Percentiles rank a stretch among this genome's conserved stretches.
Conservation (phyloP, 2,329 filamentous ascomycete species). For the Fusarium ambrosium region DNA sequence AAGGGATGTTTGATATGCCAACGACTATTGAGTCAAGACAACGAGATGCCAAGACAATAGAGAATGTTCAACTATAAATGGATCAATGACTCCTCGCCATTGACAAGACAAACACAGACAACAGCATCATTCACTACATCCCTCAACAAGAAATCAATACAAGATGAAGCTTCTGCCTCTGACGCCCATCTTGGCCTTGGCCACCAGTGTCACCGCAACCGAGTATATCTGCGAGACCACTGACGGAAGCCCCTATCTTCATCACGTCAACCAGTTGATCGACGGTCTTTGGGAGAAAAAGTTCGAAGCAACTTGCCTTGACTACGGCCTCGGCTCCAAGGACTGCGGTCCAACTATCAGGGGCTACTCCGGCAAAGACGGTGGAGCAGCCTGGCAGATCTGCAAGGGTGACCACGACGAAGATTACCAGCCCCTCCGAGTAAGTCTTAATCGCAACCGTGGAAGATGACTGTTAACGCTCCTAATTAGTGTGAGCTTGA, state of each 20-base stretch:
- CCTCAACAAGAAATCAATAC: neutral
- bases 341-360: neutral
- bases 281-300: neutral
- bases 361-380: neutral
- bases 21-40: neutral
- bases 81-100: neutral
- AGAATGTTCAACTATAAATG: neutral
- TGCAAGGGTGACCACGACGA: neutral
- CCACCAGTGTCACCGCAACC: neutral
- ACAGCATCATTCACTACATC: neutral
- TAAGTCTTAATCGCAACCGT: neutral
- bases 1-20: neutral
- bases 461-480: neutral
- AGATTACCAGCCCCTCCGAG: neutral
- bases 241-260: constrained; percentile 3
- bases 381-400: constrained; percentile 1
- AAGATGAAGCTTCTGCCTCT: neutral
- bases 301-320: neutral
- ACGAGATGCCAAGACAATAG: neutral
- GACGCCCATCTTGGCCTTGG: neutral
- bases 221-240: constrained; percentile 4
- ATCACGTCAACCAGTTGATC: neutral
- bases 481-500: neutral
- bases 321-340: neutral
- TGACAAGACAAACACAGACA: neutral